These are phyloP conservation scores for Diaporthe destruens DNA, from an alignment of 2,329 filamentous ascomycete species.

Conservation along the genomic window DNA sequence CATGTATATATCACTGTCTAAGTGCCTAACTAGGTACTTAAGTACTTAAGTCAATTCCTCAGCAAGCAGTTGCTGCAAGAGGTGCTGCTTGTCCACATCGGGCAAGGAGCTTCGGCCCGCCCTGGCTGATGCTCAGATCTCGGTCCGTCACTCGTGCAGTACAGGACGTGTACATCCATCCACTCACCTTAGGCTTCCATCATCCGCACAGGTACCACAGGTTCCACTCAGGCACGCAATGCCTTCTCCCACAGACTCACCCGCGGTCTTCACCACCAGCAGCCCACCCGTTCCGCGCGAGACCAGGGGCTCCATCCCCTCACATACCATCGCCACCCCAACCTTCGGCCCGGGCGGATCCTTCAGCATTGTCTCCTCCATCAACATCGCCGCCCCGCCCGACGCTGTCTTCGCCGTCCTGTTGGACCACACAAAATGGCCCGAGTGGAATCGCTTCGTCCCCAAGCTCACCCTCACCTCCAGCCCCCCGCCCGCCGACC, in stretches of 20 bases:
- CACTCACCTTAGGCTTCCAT: neutral
- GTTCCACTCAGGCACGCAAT: neutral
- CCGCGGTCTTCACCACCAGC: constrained; percentile 36
- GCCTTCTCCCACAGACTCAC: neutral
- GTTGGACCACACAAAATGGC: constrained; percentile 50
- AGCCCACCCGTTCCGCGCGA: constrained; percentile 39
- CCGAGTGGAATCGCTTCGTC: constrained; percentile 54
- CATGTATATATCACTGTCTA: neutral
- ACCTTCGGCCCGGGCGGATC: constrained; percentile 49
- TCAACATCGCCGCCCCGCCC: constrained; percentile 52
- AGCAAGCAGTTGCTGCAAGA: no score
- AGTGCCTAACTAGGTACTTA: no score
- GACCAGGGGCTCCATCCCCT: constrained; percentile 41
- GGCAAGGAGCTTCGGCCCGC: constrained; percentile 33
- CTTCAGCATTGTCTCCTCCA: constrained; percentile 50
- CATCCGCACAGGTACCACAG: neutral
- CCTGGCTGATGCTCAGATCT: neutral
- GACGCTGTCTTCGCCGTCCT: constrained; percentile 52
- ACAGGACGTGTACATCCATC: no score
- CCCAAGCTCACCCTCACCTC: constrained; percentile 47
- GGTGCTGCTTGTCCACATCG: constrained; percentile 1
- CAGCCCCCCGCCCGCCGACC: constrained; percentile 41
- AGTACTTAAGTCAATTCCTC: no score
- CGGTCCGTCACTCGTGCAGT: no score
- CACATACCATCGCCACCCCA: constrained; percentile 48